These are phyloP conservation scores for Cytospora piceae DNA, from an alignment of 2,329 filamentous ascomycete species.

Conservation along the genomic window DNA sequence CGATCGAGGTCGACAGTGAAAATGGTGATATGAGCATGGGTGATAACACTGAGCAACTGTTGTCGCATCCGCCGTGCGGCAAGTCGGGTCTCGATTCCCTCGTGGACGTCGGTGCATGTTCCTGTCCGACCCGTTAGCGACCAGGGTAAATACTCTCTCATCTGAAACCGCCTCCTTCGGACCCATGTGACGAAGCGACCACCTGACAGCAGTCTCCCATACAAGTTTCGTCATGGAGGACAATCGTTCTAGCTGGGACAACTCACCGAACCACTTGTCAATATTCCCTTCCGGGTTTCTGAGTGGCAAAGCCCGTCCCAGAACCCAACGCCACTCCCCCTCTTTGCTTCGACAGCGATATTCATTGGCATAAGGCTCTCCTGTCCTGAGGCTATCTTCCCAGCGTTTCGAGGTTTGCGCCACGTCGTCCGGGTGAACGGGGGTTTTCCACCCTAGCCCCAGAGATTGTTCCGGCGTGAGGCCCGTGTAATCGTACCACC, in stretches of 20 bases:
- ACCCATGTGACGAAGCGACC: neutral
- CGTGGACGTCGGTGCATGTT: constrained; percentile 79
- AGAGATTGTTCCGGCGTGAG: constrained; percentile 64
- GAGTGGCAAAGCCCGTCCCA: constrained; percentile 72
- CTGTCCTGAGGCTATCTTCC: constrained; percentile 66
- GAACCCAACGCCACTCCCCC: constrained; percentile 78
- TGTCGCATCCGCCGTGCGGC: constrained; percentile 68
- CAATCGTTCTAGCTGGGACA: neutral
- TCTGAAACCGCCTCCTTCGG: neutral
- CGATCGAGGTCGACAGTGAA: constrained; percentile 70
- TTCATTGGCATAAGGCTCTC: constrained; percentile 70
- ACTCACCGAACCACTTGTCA: constrained; percentile 74
- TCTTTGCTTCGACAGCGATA: constrained; percentile 70
- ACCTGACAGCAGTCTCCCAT: neutral
- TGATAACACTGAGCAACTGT: constrained; percentile 73
- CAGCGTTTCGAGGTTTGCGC: constrained; percentile 58
- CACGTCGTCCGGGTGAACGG: constrained; percentile 74
- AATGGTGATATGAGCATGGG: constrained; percentile 74
- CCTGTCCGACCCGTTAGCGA: constrained; percentile 36
- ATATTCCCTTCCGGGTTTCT: constrained; percentile 68
- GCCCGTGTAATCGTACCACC: constrained; percentile 83
- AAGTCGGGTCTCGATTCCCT: constrained; percentile 70
- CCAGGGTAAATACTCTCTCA: neutral
- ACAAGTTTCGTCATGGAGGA: too few relatives aligned
- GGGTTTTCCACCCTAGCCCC: constrained; percentile 63